Conservation (phyloP, 2,329 filamentous ascomycete species). For the Dothideomycetes sp. region DNA sequence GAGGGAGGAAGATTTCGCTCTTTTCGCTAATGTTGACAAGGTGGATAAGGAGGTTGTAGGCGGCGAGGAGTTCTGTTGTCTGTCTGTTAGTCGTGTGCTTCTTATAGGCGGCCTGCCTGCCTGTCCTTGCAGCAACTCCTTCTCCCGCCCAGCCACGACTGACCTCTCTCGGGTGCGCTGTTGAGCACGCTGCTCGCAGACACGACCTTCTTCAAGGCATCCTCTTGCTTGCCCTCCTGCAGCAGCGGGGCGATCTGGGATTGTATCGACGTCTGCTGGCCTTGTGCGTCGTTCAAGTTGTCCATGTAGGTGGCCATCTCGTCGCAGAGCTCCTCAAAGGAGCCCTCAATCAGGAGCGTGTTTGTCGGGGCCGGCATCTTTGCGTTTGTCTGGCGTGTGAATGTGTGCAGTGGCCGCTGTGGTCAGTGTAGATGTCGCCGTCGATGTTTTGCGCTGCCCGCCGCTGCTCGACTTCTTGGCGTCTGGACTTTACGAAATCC, state of each 20-base stretch:
- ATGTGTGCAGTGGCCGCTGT: background rate
- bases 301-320: constrained; percentile 95
- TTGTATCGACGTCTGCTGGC: constrained; percentile 44
- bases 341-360: constrained; percentile 63
- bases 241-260: constrained; percentile 61
- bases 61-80: constrained; percentile 69
- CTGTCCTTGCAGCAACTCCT: background rate
- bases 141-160: constrained; percentile 1
- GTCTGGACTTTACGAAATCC: no score
- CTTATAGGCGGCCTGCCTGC: background rate
- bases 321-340: constrained; percentile 82
- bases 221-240: constrained; percentile 42
- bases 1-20: constrained; percentile 73
- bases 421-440: background rate
- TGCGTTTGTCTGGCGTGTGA: constrained; percentile 4
- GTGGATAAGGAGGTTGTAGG: constrained; percentile 94
- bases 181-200: constrained; percentile 68
- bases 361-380: constrained; percentile 9
- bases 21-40: constrained; percentile 79
- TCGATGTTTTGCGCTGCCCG: background rate
- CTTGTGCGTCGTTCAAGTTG: constrained; percentile 55
- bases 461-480: no score
- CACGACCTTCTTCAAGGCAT: constrained; percentile 77
- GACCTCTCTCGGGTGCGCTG: constrained; percentile 76
- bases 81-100: background rate